Percentiles rank a stretch among this genome's conserved stretches.
Evolutionary conservation across 2,329 filamentous ascomycete species (phyloP).

Genomic region (Cadophora sp.): DNA sequence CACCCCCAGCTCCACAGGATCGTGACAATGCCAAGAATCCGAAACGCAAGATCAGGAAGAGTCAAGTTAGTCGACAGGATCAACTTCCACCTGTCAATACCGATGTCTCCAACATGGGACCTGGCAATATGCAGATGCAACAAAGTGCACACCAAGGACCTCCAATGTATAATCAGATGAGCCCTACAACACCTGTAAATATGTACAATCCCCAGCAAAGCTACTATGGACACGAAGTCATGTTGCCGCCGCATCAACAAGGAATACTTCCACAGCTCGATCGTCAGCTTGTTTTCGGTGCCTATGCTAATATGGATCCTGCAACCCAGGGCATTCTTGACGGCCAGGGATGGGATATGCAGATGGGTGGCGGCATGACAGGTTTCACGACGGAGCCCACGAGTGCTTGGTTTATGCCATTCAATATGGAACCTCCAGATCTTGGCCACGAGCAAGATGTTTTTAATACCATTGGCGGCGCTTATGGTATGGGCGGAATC

Average conservation of each 20-base stretch:
- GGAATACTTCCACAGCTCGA: slow-evolving; percentile 73
- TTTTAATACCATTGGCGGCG: slow-evolving; percentile 34
- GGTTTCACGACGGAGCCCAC: slow-evolving; percentile 51
- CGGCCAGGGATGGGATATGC: slow-evolving; percentile 40
- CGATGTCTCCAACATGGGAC: slow-evolving; percentile 36
- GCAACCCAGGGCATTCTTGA: slow-evolving; percentile 41
- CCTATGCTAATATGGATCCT: slow-evolving; percentile 64
- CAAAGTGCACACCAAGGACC: slow-evolving; percentile 32
- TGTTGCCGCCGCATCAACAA: slow-evolving; percentile 57
- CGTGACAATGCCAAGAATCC: slow-evolving; percentile 29
- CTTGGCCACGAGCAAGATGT: slow-evolving; percentile 54
- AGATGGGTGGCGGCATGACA: slow-evolving; percentile 36
- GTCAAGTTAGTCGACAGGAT: slow-evolving; percentile 35
- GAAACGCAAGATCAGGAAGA: slow-evolving; percentile 52
- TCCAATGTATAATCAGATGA: slow-evolving; percentile 40
- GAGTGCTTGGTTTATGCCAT: slow-evolving; percentile 90
- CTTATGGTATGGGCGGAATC: slow-evolving; percentile 37
- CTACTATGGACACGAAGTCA: slow-evolving; percentile 53
- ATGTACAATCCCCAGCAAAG: slow-evolving; percentile 43
- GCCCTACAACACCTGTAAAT: slow-evolving; percentile 39
- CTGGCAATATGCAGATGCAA: slow-evolving; percentile 33
- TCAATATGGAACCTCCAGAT: slow-evolving; percentile 84
- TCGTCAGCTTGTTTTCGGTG: slow-evolving; percentile 77
- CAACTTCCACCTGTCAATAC: slow-evolving; percentile 36
- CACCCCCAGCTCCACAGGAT: slow-evolving; percentile 53